Percentiles rank a stretch among this genome's conserved stretches.
phyloP scores from a whole-genome alignment of 2,329 filamentous ascomycete species.

The Paecilomyces sp. region DNA sequence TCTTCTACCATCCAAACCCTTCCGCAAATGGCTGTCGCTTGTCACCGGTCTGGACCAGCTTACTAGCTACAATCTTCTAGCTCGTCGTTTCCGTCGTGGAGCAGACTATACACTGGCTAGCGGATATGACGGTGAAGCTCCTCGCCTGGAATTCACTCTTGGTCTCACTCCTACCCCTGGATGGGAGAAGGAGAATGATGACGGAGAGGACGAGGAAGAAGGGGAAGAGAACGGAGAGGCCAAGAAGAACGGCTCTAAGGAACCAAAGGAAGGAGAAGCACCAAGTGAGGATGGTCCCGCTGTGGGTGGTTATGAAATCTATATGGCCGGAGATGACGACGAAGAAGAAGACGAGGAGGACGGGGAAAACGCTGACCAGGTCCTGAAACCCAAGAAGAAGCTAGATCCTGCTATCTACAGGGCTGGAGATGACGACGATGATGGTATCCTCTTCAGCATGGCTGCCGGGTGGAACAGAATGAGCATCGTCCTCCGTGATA shows the following conservation, averaged over 20 bases:
- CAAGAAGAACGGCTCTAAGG: conserved; percentile 1
- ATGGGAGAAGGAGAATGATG: conserved; percentile 68
- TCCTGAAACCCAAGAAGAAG: conserved; percentile 21
- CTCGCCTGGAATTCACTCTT: conserved; percentile 79
- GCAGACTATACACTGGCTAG: conserved; percentile 91
- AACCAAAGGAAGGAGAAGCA: conserved; percentile 26
- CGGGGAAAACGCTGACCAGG: conserved; percentile 21
- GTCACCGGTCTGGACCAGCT: conserved; percentile 65
- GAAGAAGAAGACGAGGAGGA: conserved; percentile 43
- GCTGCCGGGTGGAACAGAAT: conserved; percentile 80
- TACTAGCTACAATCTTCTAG: conserved; percentile 68
- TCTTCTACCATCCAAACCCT: conserved; percentile 75
- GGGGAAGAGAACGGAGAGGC: conserved; percentile 22
- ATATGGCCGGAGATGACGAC: conserved; percentile 78
- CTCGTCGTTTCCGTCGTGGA: conserved; percentile 78
- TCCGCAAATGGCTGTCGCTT: conserved; percentile 81
- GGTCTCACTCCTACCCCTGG: conserved; percentile 77
- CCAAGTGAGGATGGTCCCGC: conserved; percentile 28
- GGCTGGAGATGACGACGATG: conserved; percentile 63
- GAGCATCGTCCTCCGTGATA: conserved; percentile 81
- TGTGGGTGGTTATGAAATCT: conserved; percentile 57
- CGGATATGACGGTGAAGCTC: conserved; percentile 62
- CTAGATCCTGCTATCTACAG: conserved; percentile 81
- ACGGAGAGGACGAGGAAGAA: conserved; percentile 43
- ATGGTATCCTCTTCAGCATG: conserved; percentile 63